Conservation (phyloP, 768 basidiomycete species). For the Leccinellum rugosiceps region DNA sequence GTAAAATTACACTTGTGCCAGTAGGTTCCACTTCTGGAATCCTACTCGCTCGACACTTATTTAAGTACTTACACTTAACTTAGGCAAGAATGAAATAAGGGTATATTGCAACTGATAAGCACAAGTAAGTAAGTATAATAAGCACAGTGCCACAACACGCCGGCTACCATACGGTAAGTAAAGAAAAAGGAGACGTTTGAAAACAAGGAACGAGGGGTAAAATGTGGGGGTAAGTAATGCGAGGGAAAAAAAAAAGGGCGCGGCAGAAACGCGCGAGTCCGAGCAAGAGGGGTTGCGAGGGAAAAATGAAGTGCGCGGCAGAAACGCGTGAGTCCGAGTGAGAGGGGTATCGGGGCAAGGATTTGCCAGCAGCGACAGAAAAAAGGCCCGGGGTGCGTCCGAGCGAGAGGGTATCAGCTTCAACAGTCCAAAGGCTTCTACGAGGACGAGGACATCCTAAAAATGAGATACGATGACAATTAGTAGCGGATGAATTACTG, state of each 20-base stretch:
- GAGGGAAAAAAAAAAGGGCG: not conserved
- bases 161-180: not conserved
- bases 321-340: no score
- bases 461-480: not conserved
- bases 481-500: not conserved
- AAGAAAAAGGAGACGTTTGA: not conserved
- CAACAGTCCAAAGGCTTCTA: not conserved
- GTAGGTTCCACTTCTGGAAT: not conserved
- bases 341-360: not conserved
- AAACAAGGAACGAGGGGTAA: not conserved
- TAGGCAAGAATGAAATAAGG: not conserved
- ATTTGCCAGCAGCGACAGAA: not conserved
- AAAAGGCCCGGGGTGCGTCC: not conserved
- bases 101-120: not conserved
- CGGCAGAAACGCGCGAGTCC: not conserved
- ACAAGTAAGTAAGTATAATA: not conserved
- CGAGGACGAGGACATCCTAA: not conserved
- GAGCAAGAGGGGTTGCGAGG: not conserved
- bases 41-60: not conserved
- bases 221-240: not conserved
- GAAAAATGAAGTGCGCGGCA: not conserved
- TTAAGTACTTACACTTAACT: not conserved
- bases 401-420: no score
- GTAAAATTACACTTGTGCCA: not conserved
- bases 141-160: not conserved